Base-by-base conservation (phyloP, 345 rosid genomes). In the Conringia planisiliqua region DNA sequence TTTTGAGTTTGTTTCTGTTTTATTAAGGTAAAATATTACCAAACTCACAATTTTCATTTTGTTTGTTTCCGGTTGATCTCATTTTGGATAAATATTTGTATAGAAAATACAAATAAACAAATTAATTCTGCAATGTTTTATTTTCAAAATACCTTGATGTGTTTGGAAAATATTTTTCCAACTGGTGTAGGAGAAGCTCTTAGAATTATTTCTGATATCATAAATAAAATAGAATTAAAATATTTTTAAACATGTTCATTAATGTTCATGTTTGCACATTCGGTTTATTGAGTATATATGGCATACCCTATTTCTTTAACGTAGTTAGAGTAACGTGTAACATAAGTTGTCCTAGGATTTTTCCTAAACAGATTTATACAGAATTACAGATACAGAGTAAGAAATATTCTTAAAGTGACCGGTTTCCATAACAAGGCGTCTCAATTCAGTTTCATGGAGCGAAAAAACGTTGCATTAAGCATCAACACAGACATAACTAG, bases 401-500 rank as follows among this genome's bases (percentile, higher is more conserved):
- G 97, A 8, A 97, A 93, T 83, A 86, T 93, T 73, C 86, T 90
- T 12, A 89, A 74, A 87, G 96, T 87, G 54, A 83, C 96, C 0
- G 92, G 90, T 13, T 93, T 90, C 85, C 71, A 90, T 83, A 87
- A 90, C 80, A 86, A 82, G 9, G 97, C 97, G 4, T 96, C 98
- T 22, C 95, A 90, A 39, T 93, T 93, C 73, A 83, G 90, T 36
- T 90, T 93, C 42, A 87, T 93, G 58, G 87, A 85, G 27, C 29
- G 98, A 78, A 75, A 86, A 82, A 93, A 93, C 60, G 93, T 90
- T 12, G 87, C 89, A 24, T 51, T 93, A 68, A 90, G 97, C 85
- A 83, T 93, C 0, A 97, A 93, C 73, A 87, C 95, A 0, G 98
- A 93, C 79, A 93, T 89, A 82, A 93, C 98, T n/a, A 93, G 86